A percentile compares a stretch with the other conserved stretches of the same genome.
Conservation (phyloP, 2,329 filamentous ascomycete genomes). For the Pseudocercospora ulei region DNA sequence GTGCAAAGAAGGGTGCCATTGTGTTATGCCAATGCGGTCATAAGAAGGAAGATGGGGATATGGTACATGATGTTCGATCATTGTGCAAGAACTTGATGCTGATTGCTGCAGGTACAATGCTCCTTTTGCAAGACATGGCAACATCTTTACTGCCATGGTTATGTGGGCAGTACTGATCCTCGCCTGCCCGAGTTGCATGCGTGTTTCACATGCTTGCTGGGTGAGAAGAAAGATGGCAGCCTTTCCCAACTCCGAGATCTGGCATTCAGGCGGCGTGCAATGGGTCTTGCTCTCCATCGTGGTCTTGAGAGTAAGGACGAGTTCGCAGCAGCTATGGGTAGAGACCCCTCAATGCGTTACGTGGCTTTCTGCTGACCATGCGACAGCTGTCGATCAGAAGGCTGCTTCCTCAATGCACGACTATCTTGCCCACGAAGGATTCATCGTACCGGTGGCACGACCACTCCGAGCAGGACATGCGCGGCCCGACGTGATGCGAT, state of each 20-base stretch:
- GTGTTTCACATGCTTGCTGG: constrained; percentile 42
- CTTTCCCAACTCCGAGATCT: constrained; percentile 21
- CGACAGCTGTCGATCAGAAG: constrained; percentile 17
- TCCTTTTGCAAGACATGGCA: constrained; percentile 40
- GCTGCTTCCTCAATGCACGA: constrained; percentile 16
- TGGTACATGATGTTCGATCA: constrained; percentile 34
- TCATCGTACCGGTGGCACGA: constrained; percentile 18
- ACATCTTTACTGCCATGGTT: constrained; percentile 43
- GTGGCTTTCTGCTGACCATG: constrained; percentile 10
- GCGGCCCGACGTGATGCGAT: constrained; percentile 19
- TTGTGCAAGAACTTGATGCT: neutral
- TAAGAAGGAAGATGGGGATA: constrained; percentile 35
- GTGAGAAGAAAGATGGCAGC: constrained; percentile 12
- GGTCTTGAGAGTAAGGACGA: constrained; percentile 20
- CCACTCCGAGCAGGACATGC: constrained; percentile 20
- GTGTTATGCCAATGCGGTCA: constrained; percentile 39
- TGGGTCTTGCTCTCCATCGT: constrained; percentile 21
- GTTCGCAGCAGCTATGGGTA: constrained; percentile 22
- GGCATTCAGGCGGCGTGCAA: constrained; percentile 23
- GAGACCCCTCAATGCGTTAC: neutral
- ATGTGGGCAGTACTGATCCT: constrained; percentile 33
- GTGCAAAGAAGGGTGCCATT: constrained; percentile 16
- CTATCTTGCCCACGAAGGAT: constrained; percentile 21
- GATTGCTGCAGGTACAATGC: constrained; percentile 37
- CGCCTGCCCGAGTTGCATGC: constrained; percentile 38